Evolutionary conservation across 2,329 filamentous ascomycete genomes (phyloP).

Genomic region (Ophiocordyceps camponoti-floridani): DNA sequence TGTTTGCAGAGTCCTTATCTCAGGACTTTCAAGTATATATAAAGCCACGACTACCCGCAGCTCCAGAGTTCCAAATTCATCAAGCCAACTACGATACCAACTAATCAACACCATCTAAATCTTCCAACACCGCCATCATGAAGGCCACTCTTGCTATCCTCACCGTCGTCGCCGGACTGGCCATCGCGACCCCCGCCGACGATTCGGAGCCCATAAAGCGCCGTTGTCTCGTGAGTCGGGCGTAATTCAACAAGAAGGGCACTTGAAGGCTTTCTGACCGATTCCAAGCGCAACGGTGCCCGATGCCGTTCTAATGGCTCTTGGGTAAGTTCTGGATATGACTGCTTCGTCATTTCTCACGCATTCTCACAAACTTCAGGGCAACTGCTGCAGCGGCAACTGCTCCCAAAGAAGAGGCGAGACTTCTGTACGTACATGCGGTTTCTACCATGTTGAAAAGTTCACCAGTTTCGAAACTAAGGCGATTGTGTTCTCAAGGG

Average conservation of each 20-base stretch:
- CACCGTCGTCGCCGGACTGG: not conserved
- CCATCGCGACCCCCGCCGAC: not conserved
- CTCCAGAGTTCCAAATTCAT: too few species aligned
- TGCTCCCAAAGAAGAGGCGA: not conserved
- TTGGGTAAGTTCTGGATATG: not conserved
- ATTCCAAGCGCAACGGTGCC: not conserved
- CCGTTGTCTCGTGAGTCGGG: not conserved
- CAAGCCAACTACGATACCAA: not conserved
- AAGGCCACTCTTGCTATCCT: not conserved
- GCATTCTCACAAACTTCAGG: not conserved
- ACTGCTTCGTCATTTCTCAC: too few species aligned
- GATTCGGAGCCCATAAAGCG: not conserved
- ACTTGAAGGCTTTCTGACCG: too few species aligned
- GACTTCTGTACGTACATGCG: not conserved
- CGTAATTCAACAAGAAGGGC: too few species aligned
- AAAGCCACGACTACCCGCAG: too few species aligned
- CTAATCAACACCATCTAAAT: too few species aligned
- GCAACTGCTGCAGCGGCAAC: not conserved
- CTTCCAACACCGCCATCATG: not conserved
- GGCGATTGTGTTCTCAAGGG: not conserved
- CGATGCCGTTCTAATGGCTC: not conserved
- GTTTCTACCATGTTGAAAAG: too few species aligned
- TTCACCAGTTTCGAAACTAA: not conserved
- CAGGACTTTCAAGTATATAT: too few species aligned
- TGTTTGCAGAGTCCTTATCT: too few species aligned